A percentile compares a stretch with the other conserved stretches of the same genome.
These are phyloP conservation scores for Entomortierella chlamydospora DNA, from an alignment of 192 early-diverging fungal species.

Conservation along the genomic window DNA sequence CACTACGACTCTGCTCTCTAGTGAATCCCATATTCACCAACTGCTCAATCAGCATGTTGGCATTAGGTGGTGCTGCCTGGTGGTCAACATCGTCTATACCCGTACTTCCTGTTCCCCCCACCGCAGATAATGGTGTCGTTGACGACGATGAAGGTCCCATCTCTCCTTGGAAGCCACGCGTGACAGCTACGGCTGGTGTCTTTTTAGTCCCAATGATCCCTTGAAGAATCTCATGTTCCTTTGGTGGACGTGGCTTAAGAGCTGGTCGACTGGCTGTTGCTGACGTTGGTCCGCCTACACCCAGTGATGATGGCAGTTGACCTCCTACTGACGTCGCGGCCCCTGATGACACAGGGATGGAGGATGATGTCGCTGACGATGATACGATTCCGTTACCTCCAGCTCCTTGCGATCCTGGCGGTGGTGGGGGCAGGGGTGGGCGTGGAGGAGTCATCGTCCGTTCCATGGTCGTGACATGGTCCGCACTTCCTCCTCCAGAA, in stretches of 20 bases:
- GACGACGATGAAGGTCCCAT: conserved; percentile 2
- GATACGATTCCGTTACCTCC: not conserved
- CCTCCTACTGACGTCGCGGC: no score
- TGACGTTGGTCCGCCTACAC: not conserved
- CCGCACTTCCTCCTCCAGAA: not conserved
- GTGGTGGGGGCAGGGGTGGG: conserved; percentile 44
- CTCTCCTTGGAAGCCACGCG: conserved; percentile 2
- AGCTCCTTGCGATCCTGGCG: conserved; percentile 6
- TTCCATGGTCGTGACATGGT: conserved; percentile 23
- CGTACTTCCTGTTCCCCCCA: not conserved
- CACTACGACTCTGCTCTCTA: conserved; percentile 71
- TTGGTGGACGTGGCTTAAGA: conserved; percentile 37
- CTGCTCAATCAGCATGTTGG: conserved; percentile 55
- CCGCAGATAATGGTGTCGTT: conserved; percentile 9
- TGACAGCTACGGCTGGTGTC: not conserved
- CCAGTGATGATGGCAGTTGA: not conserved
- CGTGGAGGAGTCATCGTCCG: conserved; percentile 48
- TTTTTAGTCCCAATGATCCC: conserved; percentile 11
- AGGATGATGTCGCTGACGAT: not conserved
- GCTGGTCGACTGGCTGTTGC: conserved; percentile 19
- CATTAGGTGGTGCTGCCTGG: conserved; percentile 37
- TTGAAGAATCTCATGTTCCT: conserved; percentile 36
- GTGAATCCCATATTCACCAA: conserved; percentile 82
- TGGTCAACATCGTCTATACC: conserved; percentile 3
- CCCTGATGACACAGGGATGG: not conserved